Base-by-base conservation (phyloP, 2,329 filamentous ascomycete genomes). In the Colletotrichum orchidophilum region DNA sequence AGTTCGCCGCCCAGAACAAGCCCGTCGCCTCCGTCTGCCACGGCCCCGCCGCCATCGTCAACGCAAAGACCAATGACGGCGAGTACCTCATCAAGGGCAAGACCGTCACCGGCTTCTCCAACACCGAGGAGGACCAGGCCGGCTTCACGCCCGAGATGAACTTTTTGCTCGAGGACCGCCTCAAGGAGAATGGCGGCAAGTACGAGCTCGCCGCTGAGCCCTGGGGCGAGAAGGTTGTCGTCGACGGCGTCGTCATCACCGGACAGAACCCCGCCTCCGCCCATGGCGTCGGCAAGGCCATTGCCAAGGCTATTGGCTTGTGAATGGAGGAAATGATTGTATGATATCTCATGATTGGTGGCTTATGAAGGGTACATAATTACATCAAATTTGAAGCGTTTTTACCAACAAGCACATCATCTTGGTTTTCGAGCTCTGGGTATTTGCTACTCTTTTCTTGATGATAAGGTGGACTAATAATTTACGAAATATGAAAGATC, bases 1-100 rank as follows among this genome's bases (percentile, higher is more conserved):
- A 92, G 78, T 93, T 94, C 78, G 87, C 85, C 76, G 81, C 83
- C 49, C 84, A 86, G 3, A 87, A 86, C 73, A 93, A 93, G 84
- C 83, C 90, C 65, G 86, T 93, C 15, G 83, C 88, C 0, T 89
- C 91, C 3, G 90, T 94, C 55, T 93, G 92, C 83, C 92, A 94
- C 80, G 92, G 90, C 6, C 90, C 91, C 2, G 88, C 87, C 3
- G 92, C 87, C 13, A 83, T 94, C 18, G 83, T 86, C 59, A 86
- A 91, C 74, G 91, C 88, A 42, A 87, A 85, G 75, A 76, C 85
- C 24, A 73, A 81, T 5, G 82, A 86, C 71, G 90, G 89, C 39
- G 81, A 83, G 73, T 83, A 84, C 61, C 80, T 93, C 11, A 79
- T 93, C 49, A 80, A 84, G 60, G 90, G 87, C 54, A 86, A 86